Evolutionary conservation across 805 yeast genomes (phyloP), one percentile per base, ranked within the genome.

Genomic region (Zygotorulaspora danielsina): DNA sequence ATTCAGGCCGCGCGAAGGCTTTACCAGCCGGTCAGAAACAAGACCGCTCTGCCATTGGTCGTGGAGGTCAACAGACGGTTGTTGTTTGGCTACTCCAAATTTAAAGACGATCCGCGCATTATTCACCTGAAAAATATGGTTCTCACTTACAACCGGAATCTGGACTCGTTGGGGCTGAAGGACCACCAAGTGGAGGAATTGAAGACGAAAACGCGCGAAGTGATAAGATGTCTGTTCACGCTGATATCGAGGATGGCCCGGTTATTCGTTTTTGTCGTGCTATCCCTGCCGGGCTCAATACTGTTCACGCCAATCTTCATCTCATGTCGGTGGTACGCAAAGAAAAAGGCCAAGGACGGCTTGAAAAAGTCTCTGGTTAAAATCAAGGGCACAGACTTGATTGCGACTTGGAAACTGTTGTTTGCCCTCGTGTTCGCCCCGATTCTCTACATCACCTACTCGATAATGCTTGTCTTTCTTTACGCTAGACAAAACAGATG

Each of bases 341-440:
- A 70, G 43, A 69, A 70, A 46, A 88, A 89, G 63, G 87, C 89
- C 28, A 69, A 63, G 44, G 74, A 78, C 25, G 97, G 97, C 0
- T 69, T 90, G 44, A 88, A 86, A n/a, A 83, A 75, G n/a, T 87
- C 96, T 0, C 74, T 85, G 1, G 98, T 90, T 12, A 90, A 90
- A 59, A 80, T 90, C 47, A 79, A 81, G 58, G 97, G 95, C 10
- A 78, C 76, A 36, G 98, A 90, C 60, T 94, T 90, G 28, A 70
- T 90, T 39, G 97, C 97, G 2, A 86, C 97, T 2, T 90, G 98
- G 98, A 90, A 90, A 63, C 76, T 90, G 32, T 71, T 89, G 44
- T 85, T 89, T 17, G 79, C 90, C 12, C 72, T 90, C 65, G 82
- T 86, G 1, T 66, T 86, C 44, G 93, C 96, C 0, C 98, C 98